Evolutionary conservation across 441 rosid species (phyloP), one percentile per base, ranked within the genome.

Genomic region (Codiaeum variegatum): DNA sequence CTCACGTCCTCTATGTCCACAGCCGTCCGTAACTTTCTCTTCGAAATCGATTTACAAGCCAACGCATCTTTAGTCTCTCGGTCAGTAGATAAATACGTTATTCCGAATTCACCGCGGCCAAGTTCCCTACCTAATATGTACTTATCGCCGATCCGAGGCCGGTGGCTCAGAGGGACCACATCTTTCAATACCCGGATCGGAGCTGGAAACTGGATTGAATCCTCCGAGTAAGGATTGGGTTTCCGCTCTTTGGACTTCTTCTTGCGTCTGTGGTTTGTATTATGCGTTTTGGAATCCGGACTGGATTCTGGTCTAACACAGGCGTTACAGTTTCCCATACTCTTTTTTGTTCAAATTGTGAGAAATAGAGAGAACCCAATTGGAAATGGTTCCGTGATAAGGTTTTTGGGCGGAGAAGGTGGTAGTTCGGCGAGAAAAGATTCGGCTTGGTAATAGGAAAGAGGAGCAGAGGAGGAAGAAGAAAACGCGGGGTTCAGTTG

Each of bases 71-170:
- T 84, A 31, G 87, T 87, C 71, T 94, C 98, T 3, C 94, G 82
- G 79, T 94, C 97, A 4, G 98, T 94, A 67, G 97, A 94, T 73
- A 94, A 92, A 74, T 87, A 90, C 12, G 98, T 94, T 77, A 94
- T 89, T 0, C 98, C 98, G 78, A 94, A 94, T 81, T 94, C 98
- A 7, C 98, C 98, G 0, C 98, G 90, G 3, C 98, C 98, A 15
- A 94, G 85, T 62, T 94, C 98, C 15, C 97, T 81, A 21, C 98
- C 97, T 1, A 94, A 83, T 67, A 85, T 78, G 84, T 94, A 94
- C 82, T 92, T 90, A 74, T 92, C 97, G 54, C 80, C 83, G 82
- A 94, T 92, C 67, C 86, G 88, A 51, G 91, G 89, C 24, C 87
- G 88, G 73, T 87, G 85, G 75, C 85, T 82, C 29, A 87, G 76